Evolutionary conservation across 495 filamentous ascomycete species (phyloP), one percentile per base, ranked within the genome.

Genomic region (Penicillium robsamsonii): DNA sequence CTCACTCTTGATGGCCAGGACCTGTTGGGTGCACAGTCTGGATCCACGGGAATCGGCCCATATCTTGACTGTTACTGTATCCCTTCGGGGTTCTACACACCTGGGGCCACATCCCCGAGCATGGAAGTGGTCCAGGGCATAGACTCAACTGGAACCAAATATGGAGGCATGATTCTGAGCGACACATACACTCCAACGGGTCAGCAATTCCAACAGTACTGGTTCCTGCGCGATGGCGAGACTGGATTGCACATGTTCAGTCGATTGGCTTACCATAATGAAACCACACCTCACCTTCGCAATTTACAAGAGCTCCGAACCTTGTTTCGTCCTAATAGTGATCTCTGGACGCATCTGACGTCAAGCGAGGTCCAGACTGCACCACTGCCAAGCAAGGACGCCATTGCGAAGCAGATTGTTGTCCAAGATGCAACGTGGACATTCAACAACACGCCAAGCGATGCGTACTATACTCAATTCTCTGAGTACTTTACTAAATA

Each of bases 401-500:
- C 75, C 0, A 68, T 71, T 35, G 55, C 56, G 1, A 63, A 71
- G 20, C 50, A 81, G 55, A 55, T 77, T 9, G 70, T 71, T 4
- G 81, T 85, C 4, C 81, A 85, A 60, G 81, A 84, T 61, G 80
- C 82, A 5, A 80, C 81, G 0, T 84, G 79, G 75, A 75, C 78
- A 53, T 69, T 84, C 15, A 79, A 76, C 40, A 79, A 79, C 46
- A 75, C 77, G 0, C 71, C 77, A 0, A 58, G 67, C 40, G 80
- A 85, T 61, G 57, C 71, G 1, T 84, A 84, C 58, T 75, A 78
- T 11, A 58, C 68, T 5, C 71, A 81, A 43, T 76, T 79, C 42
- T 74, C 79, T 0, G 75, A 82, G 48, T 85, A 83, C 56, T 84
- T 84, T 47, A 84, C 81, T 17, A 85, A 85, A 54, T 84, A 85